Evolutionary conservation across 805 yeast genomes (phyloP), one percentile per base, ranked within the genome.

Genomic region (Pichia heedii): DNA sequence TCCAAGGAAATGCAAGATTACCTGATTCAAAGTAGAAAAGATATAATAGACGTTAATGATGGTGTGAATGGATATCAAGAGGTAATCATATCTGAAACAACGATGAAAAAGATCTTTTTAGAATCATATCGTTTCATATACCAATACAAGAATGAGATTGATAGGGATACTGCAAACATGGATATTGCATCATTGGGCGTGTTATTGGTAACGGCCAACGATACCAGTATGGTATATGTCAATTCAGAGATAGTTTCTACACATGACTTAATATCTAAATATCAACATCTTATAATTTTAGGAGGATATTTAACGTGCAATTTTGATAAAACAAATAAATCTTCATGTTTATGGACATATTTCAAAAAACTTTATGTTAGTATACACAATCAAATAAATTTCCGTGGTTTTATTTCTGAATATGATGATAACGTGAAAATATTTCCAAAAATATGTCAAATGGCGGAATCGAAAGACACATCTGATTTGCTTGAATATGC

Each of bases 281-380:
- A 24, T 24, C 35, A 19, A 6, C 3, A 18, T 18, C 40, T 35
- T 15, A 20, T 35, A 3, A 9, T 16, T 39, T 44, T 41, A 26
- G 45, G 42, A 7, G 44, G 49, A 2, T 48, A 54, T 18, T 47
- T 65, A 18, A 54, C 56, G 0, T 53, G 58, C 20, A 47, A 51
- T 8, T 42, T 58, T 9, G 51, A 60, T 7, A 51, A 54, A 37
- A 55, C 64, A 0, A 65, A 65, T 40, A 65, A 65, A 44, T 61
- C 67, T 1, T 55, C 67, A 4, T 53, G 54, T 32, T 38, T 63
- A 21, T 65, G 68, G 68, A 40, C 44, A 5, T 53, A 55, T 19
- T 58, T 54, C 39, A 48, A 48, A 27, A 57, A 51, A 40, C 29
- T 46, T 7, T 11, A 37, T 3, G 33, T 43, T 13, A 37, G 13